Conservation (phyloP, 768 basidiomycete species). For the Pleurotus eryngii region DNA sequence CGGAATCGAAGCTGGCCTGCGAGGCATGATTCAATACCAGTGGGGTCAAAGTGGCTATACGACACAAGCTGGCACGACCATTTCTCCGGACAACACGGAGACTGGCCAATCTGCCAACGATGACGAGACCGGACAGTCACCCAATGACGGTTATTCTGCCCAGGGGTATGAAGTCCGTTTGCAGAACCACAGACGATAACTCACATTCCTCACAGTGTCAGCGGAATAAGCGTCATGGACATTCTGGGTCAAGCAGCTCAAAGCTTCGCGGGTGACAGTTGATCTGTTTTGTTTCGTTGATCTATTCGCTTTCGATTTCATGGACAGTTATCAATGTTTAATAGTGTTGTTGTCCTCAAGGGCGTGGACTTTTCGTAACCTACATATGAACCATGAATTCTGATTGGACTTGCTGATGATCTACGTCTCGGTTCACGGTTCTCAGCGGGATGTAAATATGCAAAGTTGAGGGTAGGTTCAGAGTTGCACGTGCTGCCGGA, state of each 20-base stretch:
- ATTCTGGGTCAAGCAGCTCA: constrained; percentile 7
- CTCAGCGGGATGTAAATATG: no score
- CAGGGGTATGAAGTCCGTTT: constrained; percentile 31
- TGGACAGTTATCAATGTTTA: no score
- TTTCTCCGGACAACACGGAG: constrained; percentile 30
- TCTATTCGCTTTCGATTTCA: no score
- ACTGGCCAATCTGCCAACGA: constrained; percentile 27
- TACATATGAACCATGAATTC: no score
- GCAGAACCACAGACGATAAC: not conserved
- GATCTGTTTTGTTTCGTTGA: no score
- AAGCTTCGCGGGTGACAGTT: not conserved
- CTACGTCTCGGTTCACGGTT: no score
- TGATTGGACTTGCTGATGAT: no score
- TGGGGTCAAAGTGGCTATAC: constrained; percentile 57
- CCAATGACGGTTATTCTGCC: constrained; percentile 62
- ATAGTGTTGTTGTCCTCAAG: no score
- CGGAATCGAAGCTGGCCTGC: constrained; percentile 36
- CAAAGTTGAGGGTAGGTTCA: no score
- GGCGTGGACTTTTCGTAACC: no score
- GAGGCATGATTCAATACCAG: constrained; percentile 50
- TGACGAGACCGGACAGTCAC: constrained; percentile 46
- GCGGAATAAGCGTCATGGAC: not conserved
- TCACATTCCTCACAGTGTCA: not conserved
- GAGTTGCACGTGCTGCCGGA: no score
- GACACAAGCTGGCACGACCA: constrained; percentile 40